phyloP scores from a whole-genome alignment of 192 early-diverging fungal species.

The Backusella circina region DNA sequence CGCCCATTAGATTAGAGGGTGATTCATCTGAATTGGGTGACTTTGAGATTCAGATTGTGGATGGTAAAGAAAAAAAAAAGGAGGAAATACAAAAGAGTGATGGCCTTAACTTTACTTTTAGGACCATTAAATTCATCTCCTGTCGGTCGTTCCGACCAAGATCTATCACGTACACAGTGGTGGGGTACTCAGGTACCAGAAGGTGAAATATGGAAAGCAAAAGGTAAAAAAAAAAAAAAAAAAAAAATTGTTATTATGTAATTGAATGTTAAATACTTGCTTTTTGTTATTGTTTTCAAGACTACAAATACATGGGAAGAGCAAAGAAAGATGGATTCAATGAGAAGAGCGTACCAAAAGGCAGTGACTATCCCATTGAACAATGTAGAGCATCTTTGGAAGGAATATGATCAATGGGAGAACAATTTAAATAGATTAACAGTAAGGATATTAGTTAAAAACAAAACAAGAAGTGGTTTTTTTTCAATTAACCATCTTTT shows the following conservation, averaged over 20 bases:
- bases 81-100: background rate
- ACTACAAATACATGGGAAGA: conserved; percentile 78
- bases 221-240: conserved; percentile 34
- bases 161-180: conserved; percentile 37
- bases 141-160: background rate
- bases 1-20: conserved; percentile 46
- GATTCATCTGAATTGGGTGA: conserved; percentile 66
- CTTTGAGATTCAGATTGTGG: conserved; percentile 59
- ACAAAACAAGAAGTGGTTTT: background rate
- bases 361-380: conserved; percentile 85
- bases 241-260: background rate
- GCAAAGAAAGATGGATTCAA: conserved; percentile 81
- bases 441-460: conserved; percentile 42
- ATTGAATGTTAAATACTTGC: background rate
- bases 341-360: conserved; percentile 80
- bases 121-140: conserved; percentile 21
- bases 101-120: too few relatives aligned
- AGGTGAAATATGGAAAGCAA: conserved; percentile 58
- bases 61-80: conserved; percentile 40
- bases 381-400: conserved; percentile 93
- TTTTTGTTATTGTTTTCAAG: conserved; percentile 16
- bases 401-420: conserved; percentile 92
- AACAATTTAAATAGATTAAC: conserved; percentile 80
- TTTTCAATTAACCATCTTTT: background rate
- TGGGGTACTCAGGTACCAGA: conserved; percentile 32